Evolutionary conservation across 192 early-diverging fungal species (phyloP).

Genomic region (Entomortierella chlamydospora): DNA sequence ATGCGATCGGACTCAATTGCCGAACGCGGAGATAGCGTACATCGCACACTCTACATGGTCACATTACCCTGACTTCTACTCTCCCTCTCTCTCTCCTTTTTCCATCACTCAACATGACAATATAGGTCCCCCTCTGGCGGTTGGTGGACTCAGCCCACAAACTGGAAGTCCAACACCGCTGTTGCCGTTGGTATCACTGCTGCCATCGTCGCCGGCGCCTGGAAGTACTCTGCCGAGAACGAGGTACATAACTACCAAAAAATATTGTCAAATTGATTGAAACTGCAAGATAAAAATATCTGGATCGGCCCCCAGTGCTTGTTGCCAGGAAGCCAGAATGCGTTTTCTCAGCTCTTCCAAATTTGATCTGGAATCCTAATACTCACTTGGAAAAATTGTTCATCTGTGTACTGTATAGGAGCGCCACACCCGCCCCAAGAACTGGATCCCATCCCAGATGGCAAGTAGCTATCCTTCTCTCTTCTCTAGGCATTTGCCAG

Average conservation of each 20-base stretch:
- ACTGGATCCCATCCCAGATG: conserved; percentile 47
- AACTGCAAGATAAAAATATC: no score
- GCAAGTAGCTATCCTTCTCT: conserved; percentile 9
- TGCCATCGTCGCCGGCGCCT: conserved; percentile 60
- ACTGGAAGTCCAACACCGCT: conserved; percentile 64
- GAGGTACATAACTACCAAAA: conserved; percentile 29
- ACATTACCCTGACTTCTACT: not conserved
- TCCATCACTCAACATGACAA: not conserved
- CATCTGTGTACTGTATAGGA: conserved; percentile 14
- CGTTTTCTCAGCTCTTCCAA: not conserved
- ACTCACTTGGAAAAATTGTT: not conserved
- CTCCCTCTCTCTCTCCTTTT: not conserved
- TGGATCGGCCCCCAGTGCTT: no score
- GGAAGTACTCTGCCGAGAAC: conserved; percentile 69
- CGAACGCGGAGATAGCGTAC: not conserved
- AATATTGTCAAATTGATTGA: no score
- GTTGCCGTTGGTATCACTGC: conserved; percentile 51
- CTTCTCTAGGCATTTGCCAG: no score
- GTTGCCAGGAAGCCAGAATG: no score
- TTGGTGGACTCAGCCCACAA: conserved; percentile 72
- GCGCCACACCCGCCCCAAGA: conserved; percentile 47
- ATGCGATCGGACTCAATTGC: not conserved
- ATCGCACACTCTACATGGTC: no score
- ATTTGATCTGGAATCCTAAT: not conserved
- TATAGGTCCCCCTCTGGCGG: conserved; percentile 62